Conservation (phyloP, 192 early-diverging fungal genomes). For the Backusella parvicylindrica region DNA sequence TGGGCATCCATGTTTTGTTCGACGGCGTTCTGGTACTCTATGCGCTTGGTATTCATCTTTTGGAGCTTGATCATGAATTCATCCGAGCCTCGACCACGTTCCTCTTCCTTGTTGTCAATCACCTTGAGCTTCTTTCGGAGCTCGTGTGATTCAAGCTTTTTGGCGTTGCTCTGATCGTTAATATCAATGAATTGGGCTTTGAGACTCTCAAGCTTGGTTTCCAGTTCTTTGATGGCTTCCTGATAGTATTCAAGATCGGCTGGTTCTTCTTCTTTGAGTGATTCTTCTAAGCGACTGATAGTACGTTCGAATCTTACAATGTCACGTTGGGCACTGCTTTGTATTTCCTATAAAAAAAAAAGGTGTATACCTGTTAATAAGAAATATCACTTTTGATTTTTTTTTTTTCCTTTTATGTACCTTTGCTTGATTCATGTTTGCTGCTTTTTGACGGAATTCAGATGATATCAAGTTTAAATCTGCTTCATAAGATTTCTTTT, state of each 20-base stretch:
- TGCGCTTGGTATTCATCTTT: not conserved
- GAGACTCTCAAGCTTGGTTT: not conserved
- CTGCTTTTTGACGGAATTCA: not conserved
- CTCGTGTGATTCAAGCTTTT: not conserved
- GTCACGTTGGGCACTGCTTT: not conserved
- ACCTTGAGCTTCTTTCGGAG: not conserved
- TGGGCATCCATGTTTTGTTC: not conserved
- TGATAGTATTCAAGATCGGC: conserved; percentile 59
- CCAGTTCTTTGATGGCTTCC: conserved; percentile 33
- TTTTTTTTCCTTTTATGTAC: too few species aligned
- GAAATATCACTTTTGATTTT: too few species aligned
- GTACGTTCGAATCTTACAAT: not conserved
- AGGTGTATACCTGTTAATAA: too few species aligned
- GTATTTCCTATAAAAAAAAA: too few species aligned
- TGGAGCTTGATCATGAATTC: not conserved
- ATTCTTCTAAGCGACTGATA: conserved; percentile 2
- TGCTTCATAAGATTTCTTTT: not conserved
- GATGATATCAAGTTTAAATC: not conserved
- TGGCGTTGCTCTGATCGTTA: not conserved
- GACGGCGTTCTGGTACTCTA: not conserved
- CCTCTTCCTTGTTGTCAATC: not conserved
- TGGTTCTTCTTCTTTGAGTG: conserved; percentile 58
- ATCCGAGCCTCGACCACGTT: not conserved
- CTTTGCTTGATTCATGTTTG: not conserved
- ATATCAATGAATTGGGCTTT: conserved; percentile 18